Evolutionary conservation across 2,329 filamentous ascomycete genomes (phyloP).

Genomic region (Verruconis gallopava): DNA sequence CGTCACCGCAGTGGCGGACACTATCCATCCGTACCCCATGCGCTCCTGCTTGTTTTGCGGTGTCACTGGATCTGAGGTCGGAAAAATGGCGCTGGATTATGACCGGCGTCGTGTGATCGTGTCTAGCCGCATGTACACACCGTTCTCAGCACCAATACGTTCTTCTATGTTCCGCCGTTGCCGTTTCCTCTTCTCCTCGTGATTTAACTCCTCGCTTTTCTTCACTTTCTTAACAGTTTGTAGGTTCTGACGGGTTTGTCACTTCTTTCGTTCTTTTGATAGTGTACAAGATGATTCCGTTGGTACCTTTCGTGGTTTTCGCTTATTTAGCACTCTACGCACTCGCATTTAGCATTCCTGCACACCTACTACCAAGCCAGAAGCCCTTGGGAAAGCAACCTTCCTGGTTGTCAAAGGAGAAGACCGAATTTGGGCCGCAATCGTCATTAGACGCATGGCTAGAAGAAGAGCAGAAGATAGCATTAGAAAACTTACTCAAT

Average conservation of each 20-base stretch:
- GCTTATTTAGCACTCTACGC: constrained; percentile 15
- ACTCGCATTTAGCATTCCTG: constrained; percentile 21
- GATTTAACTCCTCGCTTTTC: background rate
- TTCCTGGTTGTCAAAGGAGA: background rate
- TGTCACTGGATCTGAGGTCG: background rate
- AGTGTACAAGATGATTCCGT: constrained; percentile 9
- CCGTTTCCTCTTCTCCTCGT: background rate
- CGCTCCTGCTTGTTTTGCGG: background rate
- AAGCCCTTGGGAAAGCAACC: background rate
- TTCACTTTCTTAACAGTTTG: background rate
- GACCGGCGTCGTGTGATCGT: background rate
- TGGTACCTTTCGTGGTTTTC: constrained; percentile 12
- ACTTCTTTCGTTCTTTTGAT: background rate
- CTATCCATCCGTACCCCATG: background rate
- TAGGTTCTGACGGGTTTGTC: background rate
- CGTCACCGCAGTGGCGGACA: background rate
- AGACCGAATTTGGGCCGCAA: constrained; percentile 2
- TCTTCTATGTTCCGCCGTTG: background rate
- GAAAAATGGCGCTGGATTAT: background rate
- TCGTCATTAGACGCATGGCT: constrained; percentile 23
- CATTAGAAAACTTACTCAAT: constrained; percentile 26
- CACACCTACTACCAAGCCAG: constrained; percentile 11
- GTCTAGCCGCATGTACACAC: no score
- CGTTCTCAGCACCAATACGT: no score
- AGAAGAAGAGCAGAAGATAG: constrained; percentile 22